A percentile compares a stretch with the other conserved stretches of the same genome.
These are phyloP conservation scores for Botryosphaeria agaves DNA, from an alignment of 2,329 filamentous ascomycete genomes.

Conservation along the genomic window DNA sequence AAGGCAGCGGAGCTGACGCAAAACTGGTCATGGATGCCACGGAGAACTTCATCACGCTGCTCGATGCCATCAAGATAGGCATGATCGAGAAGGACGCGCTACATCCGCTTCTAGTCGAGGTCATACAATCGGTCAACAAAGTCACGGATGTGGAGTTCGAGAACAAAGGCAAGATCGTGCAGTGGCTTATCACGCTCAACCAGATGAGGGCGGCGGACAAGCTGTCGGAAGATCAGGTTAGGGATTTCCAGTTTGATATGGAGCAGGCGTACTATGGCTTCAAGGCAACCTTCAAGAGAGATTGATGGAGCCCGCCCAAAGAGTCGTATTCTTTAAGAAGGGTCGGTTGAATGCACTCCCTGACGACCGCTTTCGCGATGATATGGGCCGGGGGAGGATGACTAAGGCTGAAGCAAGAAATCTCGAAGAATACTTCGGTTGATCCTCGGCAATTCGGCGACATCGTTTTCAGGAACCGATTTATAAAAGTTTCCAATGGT, in stretches of 20 bases:
- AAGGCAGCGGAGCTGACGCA: constrained; percentile 26
- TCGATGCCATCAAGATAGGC: constrained; percentile 85
- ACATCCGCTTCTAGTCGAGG: constrained; percentile 86
- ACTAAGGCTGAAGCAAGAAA: no score
- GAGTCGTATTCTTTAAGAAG: no score
- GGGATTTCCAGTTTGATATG: constrained; percentile 85
- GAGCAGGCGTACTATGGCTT: constrained; percentile 90
- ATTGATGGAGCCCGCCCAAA: no score
- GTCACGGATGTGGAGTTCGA: constrained; percentile 94
- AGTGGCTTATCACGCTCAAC: constrained; percentile 94
- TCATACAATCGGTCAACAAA: constrained; percentile 94
- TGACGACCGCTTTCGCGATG: no score
- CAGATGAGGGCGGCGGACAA: constrained; percentile 96
- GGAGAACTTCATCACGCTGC: constrained; percentile 95
- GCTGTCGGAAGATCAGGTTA: constrained; percentile 67
- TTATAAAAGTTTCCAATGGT: no score
- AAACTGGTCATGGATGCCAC: constrained; percentile 74
- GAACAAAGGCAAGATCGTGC: constrained; percentile 88
- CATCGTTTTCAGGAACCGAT: no score
- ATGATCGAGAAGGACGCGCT: constrained; percentile 88
- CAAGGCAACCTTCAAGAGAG: no score
- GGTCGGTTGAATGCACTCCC: no score
- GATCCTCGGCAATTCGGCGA: no score
- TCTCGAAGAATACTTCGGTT: no score
- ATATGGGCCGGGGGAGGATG: no score